Percentiles rank a stretch among this genome's conserved stretches.
Conservation (phyloP, 2,329 filamentous ascomycete species). For the Claviceps sp. region DNA sequence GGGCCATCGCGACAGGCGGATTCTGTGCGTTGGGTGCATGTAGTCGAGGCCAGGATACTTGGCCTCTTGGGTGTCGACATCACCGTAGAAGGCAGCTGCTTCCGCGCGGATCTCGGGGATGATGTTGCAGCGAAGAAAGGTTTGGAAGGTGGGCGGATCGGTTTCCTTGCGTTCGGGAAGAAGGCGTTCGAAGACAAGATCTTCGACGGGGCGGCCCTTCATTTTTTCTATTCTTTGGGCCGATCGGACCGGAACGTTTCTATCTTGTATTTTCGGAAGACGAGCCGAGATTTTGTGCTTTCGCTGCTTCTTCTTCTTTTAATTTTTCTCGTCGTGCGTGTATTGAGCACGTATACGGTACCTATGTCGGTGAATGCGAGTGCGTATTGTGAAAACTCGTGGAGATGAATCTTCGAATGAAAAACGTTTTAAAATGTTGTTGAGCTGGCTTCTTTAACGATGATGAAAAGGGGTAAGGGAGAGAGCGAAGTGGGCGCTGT, state of each 20-base stretch:
- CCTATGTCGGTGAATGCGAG: too few relatives aligned
- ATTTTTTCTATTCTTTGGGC: constrained; percentile 29
- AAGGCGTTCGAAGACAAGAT: constrained; percentile 62
- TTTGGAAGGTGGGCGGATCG: constrained; percentile 59
- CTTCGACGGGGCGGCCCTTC: constrained; percentile 58
- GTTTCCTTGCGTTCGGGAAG: constrained; percentile 53
- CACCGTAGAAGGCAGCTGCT: constrained; percentile 65
- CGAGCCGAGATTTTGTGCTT: too few relatives aligned
- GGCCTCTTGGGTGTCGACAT: constrained; percentile 65
- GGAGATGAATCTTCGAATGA: too few relatives aligned
- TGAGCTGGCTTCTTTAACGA: too few relatives aligned
- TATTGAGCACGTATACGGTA: too few relatives aligned
- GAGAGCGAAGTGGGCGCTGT: too few relatives aligned
- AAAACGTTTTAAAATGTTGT: too few relatives aligned
- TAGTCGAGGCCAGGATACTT: constrained; percentile 77
- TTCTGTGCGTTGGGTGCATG: constrained; percentile 56
- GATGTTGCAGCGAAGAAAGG: constrained; percentile 55
- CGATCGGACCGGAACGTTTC: neutral
- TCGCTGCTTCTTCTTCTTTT: neutral
- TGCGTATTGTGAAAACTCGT: too few relatives aligned
- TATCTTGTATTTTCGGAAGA: neutral
- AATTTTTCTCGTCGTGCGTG: neutral
- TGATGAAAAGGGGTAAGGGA: too few relatives aligned
- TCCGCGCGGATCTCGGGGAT: constrained; percentile 69
- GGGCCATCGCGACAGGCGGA: constrained; percentile 62